Evolutionary conservation across 148 eudicot genomes (phyloP).

Genomic region (Rhododendron vialii): DNA sequence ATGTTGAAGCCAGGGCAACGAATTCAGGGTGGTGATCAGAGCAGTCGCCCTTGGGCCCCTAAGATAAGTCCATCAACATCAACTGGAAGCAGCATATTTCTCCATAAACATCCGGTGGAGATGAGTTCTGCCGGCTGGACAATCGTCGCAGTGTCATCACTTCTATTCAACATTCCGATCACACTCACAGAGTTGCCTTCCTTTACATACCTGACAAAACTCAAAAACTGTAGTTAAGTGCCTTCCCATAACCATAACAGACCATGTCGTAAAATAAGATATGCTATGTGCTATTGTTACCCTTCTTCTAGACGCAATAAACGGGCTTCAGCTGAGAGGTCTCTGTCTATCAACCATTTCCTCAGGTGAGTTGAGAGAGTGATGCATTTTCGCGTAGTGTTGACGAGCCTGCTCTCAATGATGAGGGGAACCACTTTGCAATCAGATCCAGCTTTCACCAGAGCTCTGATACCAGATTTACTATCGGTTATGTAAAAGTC

Average conservation of each 20-base stretch:
- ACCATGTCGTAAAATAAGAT: neutral
- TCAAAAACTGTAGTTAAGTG: neutral
- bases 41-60: conserved; percentile 16
- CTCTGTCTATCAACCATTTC: conserved; percentile 48
- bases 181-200: conserved; percentile 44
- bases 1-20: neutral
- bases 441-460: conserved; percentile 51
- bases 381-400: conserved; percentile 26
- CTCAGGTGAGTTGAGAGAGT: conserved; percentile 29
- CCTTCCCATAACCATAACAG: neutral
- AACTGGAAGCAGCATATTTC: conserved; percentile 35
- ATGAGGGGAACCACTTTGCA: conserved; percentile 40
- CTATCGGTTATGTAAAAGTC: conserved; percentile 48
- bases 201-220: conserved; percentile 34
- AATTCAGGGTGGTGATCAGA: neutral
- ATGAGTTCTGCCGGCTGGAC: conserved; percentile 41
- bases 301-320: conserved; percentile 51
- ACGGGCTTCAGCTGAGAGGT: conserved; percentile 33
- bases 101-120: conserved; percentile 52
- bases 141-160: conserved; percentile 26
- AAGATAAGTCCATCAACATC: conserved; percentile 46
- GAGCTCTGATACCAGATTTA: conserved; percentile 40
- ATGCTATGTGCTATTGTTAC: conserved; percentile 14
- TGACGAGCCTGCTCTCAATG: conserved; percentile 36
- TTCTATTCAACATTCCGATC: conserved; percentile 35